Conservation (phyloP, 2,329 filamentous ascomycete species). For the Helotiales sp. region DNA sequence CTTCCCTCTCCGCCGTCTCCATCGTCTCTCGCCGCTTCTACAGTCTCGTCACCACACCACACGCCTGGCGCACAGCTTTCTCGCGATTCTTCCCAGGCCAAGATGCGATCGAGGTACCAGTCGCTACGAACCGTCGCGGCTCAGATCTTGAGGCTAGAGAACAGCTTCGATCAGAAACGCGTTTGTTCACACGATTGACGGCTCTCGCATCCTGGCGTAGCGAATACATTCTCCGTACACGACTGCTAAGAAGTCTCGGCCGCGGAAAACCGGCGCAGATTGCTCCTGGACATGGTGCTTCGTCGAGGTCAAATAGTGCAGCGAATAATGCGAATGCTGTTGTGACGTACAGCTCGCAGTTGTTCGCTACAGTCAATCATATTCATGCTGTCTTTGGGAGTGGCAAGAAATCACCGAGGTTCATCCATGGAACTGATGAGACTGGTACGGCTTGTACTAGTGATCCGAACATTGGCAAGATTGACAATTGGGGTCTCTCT, state of each 20-base stretch:
- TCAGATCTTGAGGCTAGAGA: conserved; percentile 56
- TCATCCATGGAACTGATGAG: conserved; percentile 83
- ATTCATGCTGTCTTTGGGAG: conserved; percentile 78
- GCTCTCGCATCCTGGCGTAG: conserved; percentile 90
- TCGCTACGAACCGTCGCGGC: conserved; percentile 45
- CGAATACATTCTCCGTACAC: conserved; percentile 89
- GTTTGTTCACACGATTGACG: conserved; percentile 82
- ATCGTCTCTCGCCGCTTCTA: conserved; percentile 90
- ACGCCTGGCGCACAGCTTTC: conserved; percentile 94
- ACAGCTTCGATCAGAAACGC: conserved; percentile 70
- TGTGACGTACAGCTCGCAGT: conserved; percentile 83
- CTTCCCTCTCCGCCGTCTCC: conserved; percentile 80
- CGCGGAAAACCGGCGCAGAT: conserved; percentile 78
- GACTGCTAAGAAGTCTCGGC: conserved; percentile 78
- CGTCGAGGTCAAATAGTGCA: conserved; percentile 51
- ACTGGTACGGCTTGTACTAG: conserved; percentile 79
- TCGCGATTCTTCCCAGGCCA: conserved; percentile 86
- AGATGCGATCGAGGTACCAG: conserved; percentile 54
- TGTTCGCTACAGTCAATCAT: conserved; percentile 79
- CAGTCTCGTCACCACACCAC: conserved; percentile 82
- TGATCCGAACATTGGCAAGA: conserved; percentile 76
- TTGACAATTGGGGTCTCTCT: conserved; percentile 81
- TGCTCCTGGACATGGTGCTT: conserved; percentile 56
- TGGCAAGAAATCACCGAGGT: conserved; percentile 75
- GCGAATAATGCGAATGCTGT: conserved; percentile 72